phyloP scores from a whole-genome alignment of 2,329 filamentous ascomycete genomes.

The Moelleriella libera region DNA sequence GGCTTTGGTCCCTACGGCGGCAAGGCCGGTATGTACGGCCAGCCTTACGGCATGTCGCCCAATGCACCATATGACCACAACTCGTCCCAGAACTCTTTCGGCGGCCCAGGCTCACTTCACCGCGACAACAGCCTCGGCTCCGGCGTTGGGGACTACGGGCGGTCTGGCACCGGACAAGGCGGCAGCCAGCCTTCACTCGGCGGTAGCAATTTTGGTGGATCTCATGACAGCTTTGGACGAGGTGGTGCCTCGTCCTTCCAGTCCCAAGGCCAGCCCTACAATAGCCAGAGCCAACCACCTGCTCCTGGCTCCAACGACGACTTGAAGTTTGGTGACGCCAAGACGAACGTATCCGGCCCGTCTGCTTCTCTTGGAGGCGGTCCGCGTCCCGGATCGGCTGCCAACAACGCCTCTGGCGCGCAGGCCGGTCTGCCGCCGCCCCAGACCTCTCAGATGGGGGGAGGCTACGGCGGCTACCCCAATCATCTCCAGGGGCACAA shows the following conservation, averaged over 20 bases:
- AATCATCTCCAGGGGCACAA: slow-evolving; percentile 38
- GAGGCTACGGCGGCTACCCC: slow-evolving; percentile 37
- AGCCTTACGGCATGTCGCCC: slow-evolving; percentile 41
- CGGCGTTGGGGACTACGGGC: slow-evolving; percentile 40
- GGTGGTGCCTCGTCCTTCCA: slow-evolving; percentile 38
- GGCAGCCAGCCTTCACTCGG: slow-evolving; percentile 35
- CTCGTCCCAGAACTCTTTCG: slow-evolving; percentile 40
- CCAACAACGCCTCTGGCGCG: slow-evolving; percentile 33
- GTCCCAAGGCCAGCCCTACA: slow-evolving; percentile 40
- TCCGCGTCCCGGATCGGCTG: slow-evolving; percentile 43
- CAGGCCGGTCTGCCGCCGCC: slow-evolving; percentile 43
- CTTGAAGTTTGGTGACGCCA: slow-evolving; percentile 44
- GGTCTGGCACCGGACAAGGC: slow-evolving; percentile 30
- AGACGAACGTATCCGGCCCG: slow-evolving; percentile 33
- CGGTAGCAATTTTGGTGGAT: slow-evolving; percentile 34
- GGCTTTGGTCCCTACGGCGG: slow-evolving; percentile 38
- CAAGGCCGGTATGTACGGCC: slow-evolving; percentile 40
- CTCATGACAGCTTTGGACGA: slow-evolving; percentile 41
- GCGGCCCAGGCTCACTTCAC: slow-evolving; percentile 34
- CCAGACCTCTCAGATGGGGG: slow-evolving; percentile 39
- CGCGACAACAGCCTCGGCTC: slow-evolving; percentile 35
- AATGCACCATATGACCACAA: slow-evolving; percentile 42
- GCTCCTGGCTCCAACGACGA: slow-evolving; percentile 32
- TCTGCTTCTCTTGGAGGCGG: slow-evolving; percentile 38
- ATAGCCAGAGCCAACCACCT: slow-evolving; percentile 32